Percentiles rank a stretch among this genome's conserved stretches.
phyloP scores from a whole-genome alignment of 2,329 filamentous ascomycete genomes.

The Pseudogymnoascus sp. region DNA sequence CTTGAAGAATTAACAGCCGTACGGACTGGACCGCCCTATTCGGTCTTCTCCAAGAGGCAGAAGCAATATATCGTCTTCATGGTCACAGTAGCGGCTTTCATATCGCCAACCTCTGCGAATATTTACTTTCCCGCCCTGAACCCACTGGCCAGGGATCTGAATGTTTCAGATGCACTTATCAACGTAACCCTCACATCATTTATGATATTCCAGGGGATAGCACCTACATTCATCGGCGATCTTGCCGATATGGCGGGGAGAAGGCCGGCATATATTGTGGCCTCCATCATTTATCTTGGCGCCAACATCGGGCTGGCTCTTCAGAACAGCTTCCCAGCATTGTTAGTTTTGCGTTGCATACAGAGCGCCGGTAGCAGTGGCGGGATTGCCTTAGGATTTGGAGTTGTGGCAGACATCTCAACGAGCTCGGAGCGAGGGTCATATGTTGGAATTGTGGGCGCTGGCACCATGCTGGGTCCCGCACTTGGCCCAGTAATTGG shows the following conservation, averaged over 20 bases:
- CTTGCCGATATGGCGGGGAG: slow-evolving; percentile 41
- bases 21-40: slow-evolving; percentile 24
- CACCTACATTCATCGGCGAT: slow-evolving; percentile 7
- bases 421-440: slow-evolving; percentile 61
- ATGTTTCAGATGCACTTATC: slow-evolving; percentile 7
- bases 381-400: slow-evolving; percentile 61
- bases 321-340: slow-evolving; percentile 36
- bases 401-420: slow-evolving; percentile 64
- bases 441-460: slow-evolving; percentile 58
- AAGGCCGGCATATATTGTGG: slow-evolving; percentile 43
- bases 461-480: slow-evolving; percentile 41
- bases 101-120: slow-evolving; percentile 18
- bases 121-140: slow-evolving; percentile 2
- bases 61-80: slow-evolving; percentile 47
- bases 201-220: slow-evolving; percentile 6
- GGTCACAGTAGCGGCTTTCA: slow-evolving; percentile 37
- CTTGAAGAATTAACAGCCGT: slow-evolving; percentile 23
- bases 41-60: slow-evolving; percentile 24
- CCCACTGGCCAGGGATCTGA: neutral
- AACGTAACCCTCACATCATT: slow-evolving; percentile 10
- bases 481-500: slow-evolving; percentile 36
- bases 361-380: slow-evolving; percentile 32
- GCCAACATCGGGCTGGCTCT: slow-evolving; percentile 46
- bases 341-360: neutral
- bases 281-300: slow-evolving; percentile 42